A percentile compares a stretch with the other conserved stretches of the same genome.
Conservation (phyloP, 306 rosid species). For the Quercus parvula region DNA sequence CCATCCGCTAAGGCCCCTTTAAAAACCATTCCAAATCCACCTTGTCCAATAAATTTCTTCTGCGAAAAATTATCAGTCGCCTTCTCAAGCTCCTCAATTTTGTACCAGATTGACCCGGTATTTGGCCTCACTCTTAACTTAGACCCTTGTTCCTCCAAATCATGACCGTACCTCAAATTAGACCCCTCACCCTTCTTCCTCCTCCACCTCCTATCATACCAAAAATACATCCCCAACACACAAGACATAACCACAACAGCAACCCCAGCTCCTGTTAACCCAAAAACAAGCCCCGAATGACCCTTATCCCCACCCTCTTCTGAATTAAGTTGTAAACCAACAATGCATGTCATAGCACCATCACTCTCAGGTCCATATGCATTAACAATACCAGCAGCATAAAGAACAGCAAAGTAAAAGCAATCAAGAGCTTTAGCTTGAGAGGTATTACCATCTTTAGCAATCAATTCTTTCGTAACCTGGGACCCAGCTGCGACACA, state of each 20-base stretch:
- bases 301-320: constrained; percentile 26
- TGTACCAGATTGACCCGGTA: constrained; percentile 87
- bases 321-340: constrained; percentile 43
- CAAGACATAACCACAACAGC: constrained; percentile 52
- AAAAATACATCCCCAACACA: constrained; percentile 59
- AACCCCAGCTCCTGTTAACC: constrained; percentile 71
- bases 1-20: constrained; percentile 76
- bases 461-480: constrained; percentile 30
- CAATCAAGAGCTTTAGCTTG: constrained; percentile 36
- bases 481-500: constrained; percentile 56
- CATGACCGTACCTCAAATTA: constrained; percentile 36
- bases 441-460: constrained; percentile 61
- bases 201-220: constrained; percentile 60
- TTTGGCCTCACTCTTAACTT: constrained; percentile 74
- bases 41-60: constrained; percentile 81
- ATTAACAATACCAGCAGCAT: constrained; percentile 87
- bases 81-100: constrained; percentile 81
- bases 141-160: constrained; percentile 64
- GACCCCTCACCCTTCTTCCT: constrained; percentile 23
- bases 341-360: constrained; percentile 55
- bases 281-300: constrained; percentile 62
- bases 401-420: constrained; percentile 55
- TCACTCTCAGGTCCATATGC: constrained; percentile 72
- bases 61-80: constrained; percentile 75
- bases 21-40: constrained; percentile 88